These are phyloP conservation scores for Ambrosiella beaveri DNA, from an alignment of 2,329 filamentous ascomycete species.

Conservation along the genomic window DNA sequence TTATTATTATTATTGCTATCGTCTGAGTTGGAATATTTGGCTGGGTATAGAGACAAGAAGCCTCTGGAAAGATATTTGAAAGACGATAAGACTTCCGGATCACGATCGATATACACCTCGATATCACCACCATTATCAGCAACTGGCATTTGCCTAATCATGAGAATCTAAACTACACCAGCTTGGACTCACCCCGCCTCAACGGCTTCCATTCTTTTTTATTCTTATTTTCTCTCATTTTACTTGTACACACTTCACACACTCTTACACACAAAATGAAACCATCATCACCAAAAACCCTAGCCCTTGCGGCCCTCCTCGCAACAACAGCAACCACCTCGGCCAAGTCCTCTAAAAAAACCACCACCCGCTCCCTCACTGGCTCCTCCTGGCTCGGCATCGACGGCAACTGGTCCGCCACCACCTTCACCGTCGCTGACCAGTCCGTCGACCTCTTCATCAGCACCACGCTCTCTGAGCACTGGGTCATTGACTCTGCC, in stretches of 20 bases:
- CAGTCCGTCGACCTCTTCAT: constrained; percentile 27
- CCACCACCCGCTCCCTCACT: constrained; percentile 5
- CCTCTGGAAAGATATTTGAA: background rate
- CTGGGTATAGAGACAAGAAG: background rate
- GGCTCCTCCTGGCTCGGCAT: constrained; percentile 28
- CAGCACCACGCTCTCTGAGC: constrained; percentile 53
- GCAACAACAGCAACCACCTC: background rate
- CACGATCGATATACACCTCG: too few species aligned
- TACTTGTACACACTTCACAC: background rate
- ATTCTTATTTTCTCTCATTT: background rate
- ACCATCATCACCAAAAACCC: background rate
- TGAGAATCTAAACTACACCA: too few species aligned
- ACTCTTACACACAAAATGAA: constrained; percentile 2
- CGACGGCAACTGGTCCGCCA: constrained; percentile 57
- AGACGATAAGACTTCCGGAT: too few species aligned
- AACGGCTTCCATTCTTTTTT: background rate
- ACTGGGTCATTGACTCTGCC: constrained; percentile 46
- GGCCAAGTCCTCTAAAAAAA: background rate
- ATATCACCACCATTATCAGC: too few species aligned
- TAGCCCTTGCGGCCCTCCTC: constrained; percentile 2
- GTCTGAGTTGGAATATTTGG: background rate
- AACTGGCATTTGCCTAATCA: too few species aligned
- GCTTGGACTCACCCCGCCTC: background rate
- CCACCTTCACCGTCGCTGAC: constrained; percentile 40
- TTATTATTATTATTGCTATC: background rate